These are phyloP conservation scores for Apiospora marii DNA, from an alignment of 2,329 filamentous ascomycete species.

Conservation along the genomic window DNA sequence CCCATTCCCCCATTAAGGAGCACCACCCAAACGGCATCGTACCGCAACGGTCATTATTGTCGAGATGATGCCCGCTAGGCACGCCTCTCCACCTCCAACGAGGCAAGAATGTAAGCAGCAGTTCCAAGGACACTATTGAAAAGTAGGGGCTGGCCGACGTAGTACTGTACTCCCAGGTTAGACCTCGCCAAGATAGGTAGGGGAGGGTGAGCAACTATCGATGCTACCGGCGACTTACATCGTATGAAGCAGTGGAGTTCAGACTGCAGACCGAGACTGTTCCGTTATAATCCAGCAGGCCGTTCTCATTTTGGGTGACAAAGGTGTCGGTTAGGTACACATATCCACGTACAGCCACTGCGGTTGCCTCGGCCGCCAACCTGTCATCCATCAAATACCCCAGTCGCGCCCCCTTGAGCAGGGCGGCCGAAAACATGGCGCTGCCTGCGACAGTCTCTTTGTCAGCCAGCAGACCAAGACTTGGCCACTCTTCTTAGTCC, in stretches of 20 bases:
- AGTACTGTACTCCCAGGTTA: slow-evolving; percentile 42
- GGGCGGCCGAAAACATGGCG: slow-evolving; percentile 44
- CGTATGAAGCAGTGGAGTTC: slow-evolving; percentile 50
- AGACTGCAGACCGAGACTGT: slow-evolving; percentile 51
- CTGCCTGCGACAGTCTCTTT: slow-evolving; percentile 25
- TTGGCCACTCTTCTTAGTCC: neutral
- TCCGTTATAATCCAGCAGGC: slow-evolving; percentile 43
- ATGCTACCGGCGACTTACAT: slow-evolving; percentile 34
- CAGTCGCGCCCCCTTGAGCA: slow-evolving; percentile 46
- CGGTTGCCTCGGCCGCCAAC: slow-evolving; percentile 23
- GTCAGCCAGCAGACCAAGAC: neutral
- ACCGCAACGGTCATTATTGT: too few relatives aligned
- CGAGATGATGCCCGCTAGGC: neutral
- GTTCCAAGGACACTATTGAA: slow-evolving; percentile 49
- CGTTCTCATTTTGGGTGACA: slow-evolving; percentile 37
- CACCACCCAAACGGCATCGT: neutral
- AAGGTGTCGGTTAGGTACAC: slow-evolving; percentile 37
- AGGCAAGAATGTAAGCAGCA: slow-evolving; percentile 47
- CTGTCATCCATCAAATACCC: slow-evolving; percentile 40
- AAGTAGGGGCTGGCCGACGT: slow-evolving; percentile 44
- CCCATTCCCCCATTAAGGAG: neutral
- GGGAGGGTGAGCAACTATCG: neutral
- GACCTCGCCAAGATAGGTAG: neutral
- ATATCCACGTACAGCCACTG: slow-evolving; percentile 32
- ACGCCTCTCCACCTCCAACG: slow-evolving; percentile 46